A percentile compares a stretch with the other conserved stretches of the same genome.
Conservation (phyloP, 2,329 filamentous ascomycete genomes). For the Lachnellula suecica region DNA sequence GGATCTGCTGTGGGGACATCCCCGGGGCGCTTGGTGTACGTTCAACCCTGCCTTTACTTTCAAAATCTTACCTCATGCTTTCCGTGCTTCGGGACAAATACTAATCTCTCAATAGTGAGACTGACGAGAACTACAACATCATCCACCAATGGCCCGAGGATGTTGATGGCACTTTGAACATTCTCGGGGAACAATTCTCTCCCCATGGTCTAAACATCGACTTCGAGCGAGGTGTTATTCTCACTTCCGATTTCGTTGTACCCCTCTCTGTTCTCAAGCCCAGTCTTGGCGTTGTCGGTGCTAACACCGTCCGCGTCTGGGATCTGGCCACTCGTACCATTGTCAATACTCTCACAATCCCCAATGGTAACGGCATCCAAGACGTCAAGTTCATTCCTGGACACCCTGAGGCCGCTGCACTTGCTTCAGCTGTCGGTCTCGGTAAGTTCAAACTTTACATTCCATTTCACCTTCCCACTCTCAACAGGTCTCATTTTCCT, state of each 20-base stretch:
- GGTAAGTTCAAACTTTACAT: no score
- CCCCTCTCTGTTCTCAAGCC: slow-evolving; percentile 62
- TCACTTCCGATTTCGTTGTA: slow-evolving; percentile 64
- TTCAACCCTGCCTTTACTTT: no score
- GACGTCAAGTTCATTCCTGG: slow-evolving; percentile 66
- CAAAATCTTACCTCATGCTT: no score
- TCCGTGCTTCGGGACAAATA: no score
- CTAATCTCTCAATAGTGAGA: no score
- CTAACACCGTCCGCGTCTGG: slow-evolving; percentile 61
- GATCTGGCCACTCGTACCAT: slow-evolving; percentile 52
- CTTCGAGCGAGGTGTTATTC: slow-evolving; percentile 54
- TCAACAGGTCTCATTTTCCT: no score
- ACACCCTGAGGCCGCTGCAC: slow-evolving; percentile 55
- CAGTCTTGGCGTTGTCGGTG: slow-evolving; percentile 49
- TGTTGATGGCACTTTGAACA: slow-evolving; percentile 51
- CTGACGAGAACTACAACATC: slow-evolving; percentile 57
- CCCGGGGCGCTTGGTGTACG: slow-evolving; percentile 57
- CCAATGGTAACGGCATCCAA: slow-evolving; percentile 58
- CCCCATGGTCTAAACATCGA: slow-evolving; percentile 60
- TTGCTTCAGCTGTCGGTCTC: slow-evolving; percentile 59
- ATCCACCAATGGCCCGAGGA: slow-evolving; percentile 63
- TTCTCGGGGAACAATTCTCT: slow-evolving; percentile 59
- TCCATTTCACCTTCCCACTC: no score
- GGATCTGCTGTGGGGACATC: slow-evolving; percentile 52
- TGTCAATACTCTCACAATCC: slow-evolving; percentile 60